Evolutionary conservation across 2,329 filamentous ascomycete species (phyloP).

Genomic region (Gremmenia infestans): DNA sequence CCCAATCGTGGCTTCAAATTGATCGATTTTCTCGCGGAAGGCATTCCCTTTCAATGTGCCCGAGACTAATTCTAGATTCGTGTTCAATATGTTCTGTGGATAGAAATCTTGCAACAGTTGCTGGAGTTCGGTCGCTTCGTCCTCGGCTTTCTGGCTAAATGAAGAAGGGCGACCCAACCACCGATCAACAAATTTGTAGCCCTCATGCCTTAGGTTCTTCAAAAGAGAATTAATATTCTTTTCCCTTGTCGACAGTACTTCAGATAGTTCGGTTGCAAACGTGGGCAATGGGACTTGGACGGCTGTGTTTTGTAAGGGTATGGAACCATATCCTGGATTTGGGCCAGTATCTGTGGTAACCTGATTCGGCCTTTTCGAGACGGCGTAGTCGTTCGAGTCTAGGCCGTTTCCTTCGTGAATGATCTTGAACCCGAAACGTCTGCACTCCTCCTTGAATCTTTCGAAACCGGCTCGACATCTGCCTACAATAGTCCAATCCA

Average conservation of each 20-base stretch:
- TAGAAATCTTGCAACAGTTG: background rate
- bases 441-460: background rate
- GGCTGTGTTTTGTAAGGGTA: too few species aligned
- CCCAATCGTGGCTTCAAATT: too few species aligned
- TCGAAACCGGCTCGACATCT: background rate
- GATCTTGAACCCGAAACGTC: background rate
- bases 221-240: too few species aligned
- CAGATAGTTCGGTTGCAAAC: too few species aligned
- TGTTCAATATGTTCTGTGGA: background rate
- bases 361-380: background rate
- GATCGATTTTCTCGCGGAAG: background rate
- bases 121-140: background rate
- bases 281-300: too few species aligned
- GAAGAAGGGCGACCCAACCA: too few species aligned
- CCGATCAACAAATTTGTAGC: too few species aligned
- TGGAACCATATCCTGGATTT: background rate
- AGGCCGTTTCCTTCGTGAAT: background rate
- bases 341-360: background rate
- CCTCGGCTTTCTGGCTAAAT: too few species aligned
- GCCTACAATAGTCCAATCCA: background rate
- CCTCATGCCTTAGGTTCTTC: too few species aligned
- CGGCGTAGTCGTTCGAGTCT: background rate
- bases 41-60: background rate
- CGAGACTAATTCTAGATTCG: background rate
- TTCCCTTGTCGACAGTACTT: too few species aligned